Evolutionary conservation across 1,284 basidiomycete genomes (phyloP).

Genomic region (Leccinum angustisporum): DNA sequence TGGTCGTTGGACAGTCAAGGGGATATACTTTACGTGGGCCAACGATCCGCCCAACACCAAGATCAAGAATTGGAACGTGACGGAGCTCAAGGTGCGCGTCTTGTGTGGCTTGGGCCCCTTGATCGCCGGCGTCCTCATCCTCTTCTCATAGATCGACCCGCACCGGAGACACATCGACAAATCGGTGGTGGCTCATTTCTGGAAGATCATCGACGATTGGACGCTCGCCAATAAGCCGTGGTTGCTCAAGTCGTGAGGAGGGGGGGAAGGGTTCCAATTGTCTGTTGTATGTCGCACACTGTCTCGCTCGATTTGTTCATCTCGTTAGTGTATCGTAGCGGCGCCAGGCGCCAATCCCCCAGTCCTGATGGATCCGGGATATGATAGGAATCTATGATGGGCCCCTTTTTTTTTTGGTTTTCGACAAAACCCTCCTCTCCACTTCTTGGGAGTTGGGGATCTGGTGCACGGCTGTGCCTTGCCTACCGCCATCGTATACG

Average conservation of each 20-base stretch:
- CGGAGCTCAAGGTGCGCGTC: conserved; percentile 75
- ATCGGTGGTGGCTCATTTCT: conserved; percentile 91
- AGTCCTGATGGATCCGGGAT: too few relatives aligned
- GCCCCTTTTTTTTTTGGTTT: too few relatives aligned
- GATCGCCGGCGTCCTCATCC: background rate
- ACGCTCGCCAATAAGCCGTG: conserved; percentile 77
- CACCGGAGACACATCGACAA: conserved; percentile 92
- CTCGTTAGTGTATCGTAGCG: background rate
- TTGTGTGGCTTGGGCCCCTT: background rate
- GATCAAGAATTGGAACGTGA: conserved; percentile 96
- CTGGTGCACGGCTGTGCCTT: too few relatives aligned
- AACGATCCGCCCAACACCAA: conserved; percentile 88
- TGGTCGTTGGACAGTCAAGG: conserved; percentile 47
- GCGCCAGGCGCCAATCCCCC: too few relatives aligned
- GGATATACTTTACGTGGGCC: conserved; percentile 89
- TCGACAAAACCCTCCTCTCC: too few relatives aligned
- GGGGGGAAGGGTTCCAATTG: background rate
- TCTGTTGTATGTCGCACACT: background rate
- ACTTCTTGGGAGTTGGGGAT: too few relatives aligned
- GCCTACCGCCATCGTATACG: too few relatives aligned
- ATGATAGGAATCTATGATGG: too few relatives aligned
- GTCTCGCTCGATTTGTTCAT: background rate
- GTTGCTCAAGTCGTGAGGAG: conserved; percentile 46
- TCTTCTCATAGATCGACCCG: conserved; percentile 71
- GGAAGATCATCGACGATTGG: conserved; percentile 90